Conservation (phyloP, 164 flowering plant species). For the Dillenia suffruticosa region DNA sequence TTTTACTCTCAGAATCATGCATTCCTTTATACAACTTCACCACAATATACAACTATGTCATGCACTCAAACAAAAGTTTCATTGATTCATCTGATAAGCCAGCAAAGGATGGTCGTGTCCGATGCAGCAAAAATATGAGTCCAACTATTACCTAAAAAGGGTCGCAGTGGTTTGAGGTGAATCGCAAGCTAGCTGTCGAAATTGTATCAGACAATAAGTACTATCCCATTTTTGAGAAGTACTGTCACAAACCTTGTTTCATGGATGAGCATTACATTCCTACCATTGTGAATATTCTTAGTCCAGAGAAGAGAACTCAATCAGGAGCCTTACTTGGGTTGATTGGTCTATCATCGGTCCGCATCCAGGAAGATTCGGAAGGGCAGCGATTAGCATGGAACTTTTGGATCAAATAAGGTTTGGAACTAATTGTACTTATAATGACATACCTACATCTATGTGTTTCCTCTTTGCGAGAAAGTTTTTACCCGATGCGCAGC, state of each 20-base stretch:
- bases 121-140: constrained; percentile 42
- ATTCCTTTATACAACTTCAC: constrained; percentile 59
- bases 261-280: constrained; percentile 62
- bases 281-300: constrained; percentile 29
- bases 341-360: constrained; percentile 56
- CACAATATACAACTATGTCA: constrained; percentile 39
- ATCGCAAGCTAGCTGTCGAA: constrained; percentile 34
- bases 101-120: constrained; percentile 39
- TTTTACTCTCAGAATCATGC: constrained; percentile 55
- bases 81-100: constrained; percentile 35
- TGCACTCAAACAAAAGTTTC: constrained; percentile 26
- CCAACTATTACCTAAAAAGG: constrained; percentile 46
- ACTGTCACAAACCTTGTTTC: constrained; percentile 44
- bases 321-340: constrained; percentile 54
- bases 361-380: constrained; percentile 38
- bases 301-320: constrained; percentile 21
- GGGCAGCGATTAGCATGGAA: constrained; percentile 23
- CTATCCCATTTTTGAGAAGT: constrained; percentile 20
- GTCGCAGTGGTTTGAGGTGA: constrained; percentile 57
- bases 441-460: constrained; percentile 21
- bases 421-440: constrained; percentile 29
- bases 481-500: constrained; percentile 30
- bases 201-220: constrained; percentile 38
- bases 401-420: constrained; percentile 26
- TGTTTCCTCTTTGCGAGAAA: constrained; percentile 65